These are phyloP conservation scores for Tulasnella sp. DNA, from an alignment of 768 basidiomycete species.

Conservation along the genomic window DNA sequence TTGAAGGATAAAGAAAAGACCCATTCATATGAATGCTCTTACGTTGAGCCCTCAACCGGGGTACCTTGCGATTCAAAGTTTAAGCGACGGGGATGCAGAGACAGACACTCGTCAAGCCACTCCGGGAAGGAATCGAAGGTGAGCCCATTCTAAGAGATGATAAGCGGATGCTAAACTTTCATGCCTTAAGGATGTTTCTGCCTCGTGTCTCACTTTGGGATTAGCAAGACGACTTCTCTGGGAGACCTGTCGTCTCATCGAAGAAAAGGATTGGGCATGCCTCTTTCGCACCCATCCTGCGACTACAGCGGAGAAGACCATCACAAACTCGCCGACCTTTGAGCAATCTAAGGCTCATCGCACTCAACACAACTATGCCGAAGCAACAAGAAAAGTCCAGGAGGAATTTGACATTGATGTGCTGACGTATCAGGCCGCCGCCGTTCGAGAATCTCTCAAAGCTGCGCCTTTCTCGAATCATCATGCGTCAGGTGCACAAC, in stretches of 20 bases:
- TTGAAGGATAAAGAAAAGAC: too few relatives aligned
- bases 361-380: conserved; percentile 3
- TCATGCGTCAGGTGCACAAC: not conserved
- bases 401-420: conserved; percentile 5
- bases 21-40: too few relatives aligned
- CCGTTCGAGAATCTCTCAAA: not conserved
- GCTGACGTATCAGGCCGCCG: conserved; percentile 1
- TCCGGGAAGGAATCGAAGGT: conserved; percentile 10
- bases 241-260: conserved; percentile 9
- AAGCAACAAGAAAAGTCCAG: not conserved
- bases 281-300: not conserved
- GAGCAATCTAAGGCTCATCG: too few relatives aligned
- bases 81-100: conserved; percentile 10
- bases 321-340: not conserved
- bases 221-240: conserved; percentile 5
- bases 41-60: conserved; percentile 5
- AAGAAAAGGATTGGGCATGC: conserved; percentile 3
- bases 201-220: not conserved
- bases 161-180: not conserved
- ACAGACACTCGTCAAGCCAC: conserved; percentile 8
- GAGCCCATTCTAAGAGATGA: not conserved
- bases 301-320: not conserved
- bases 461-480: not conserved
- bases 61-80: conserved; percentile 3
- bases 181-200: not conserved